Base-by-base conservation (phyloP, 768 basidiomycete species). In the Russula griseocarnosa region DNA sequence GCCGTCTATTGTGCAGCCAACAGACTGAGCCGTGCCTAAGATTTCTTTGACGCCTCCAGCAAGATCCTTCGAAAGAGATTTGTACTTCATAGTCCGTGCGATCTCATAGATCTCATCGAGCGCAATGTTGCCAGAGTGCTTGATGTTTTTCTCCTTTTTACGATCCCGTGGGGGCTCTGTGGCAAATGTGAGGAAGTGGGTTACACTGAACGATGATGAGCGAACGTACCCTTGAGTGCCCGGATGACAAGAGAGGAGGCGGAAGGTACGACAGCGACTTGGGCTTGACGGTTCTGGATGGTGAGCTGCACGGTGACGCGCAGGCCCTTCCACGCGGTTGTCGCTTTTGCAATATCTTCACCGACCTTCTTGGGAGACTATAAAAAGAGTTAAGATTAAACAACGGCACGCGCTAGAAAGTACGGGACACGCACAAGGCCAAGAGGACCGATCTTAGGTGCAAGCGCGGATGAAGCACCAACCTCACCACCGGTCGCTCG, bases 91-190 rank as follows among this genome's bases (percentile, higher is more conserved):
- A 67, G 86, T 96, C 76, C 97, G 90, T 69, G 96, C 95, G 76
- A 98, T 95, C 69, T 94, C 88, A 74, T 91, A 77, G 73, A 99
- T 94, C 76, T 97, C 93, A 73, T 96, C 94, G 61, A 98, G 82
- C 61, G 94, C 73, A 69, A 99, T 83, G 81, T 98, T 98, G 65
- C 97, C 97, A 67, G 79, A 78, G 84, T 98, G 97, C 79, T 98
- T 98, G 82, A 99, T 97, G 84, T 98, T 99, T 84, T 99, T 99
- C 85, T 99, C 96, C 87, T 99, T 99, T 80, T 99, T 99, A 69
- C 97, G 89, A 81, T 99, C 97, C 73, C 97, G 93, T 70, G 94
- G 94, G 69, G 97, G 94, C 82, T 98, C 96, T 96, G 75, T 30
- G 30, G 58, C 1, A 20, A 40, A 40, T 40, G 9, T 8, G 24